Evolutionary conservation across 2,329 filamentous ascomycete species (phyloP), one percentile per base, ranked within the genome.

Genomic region (Raffaelea arxii): DNA sequence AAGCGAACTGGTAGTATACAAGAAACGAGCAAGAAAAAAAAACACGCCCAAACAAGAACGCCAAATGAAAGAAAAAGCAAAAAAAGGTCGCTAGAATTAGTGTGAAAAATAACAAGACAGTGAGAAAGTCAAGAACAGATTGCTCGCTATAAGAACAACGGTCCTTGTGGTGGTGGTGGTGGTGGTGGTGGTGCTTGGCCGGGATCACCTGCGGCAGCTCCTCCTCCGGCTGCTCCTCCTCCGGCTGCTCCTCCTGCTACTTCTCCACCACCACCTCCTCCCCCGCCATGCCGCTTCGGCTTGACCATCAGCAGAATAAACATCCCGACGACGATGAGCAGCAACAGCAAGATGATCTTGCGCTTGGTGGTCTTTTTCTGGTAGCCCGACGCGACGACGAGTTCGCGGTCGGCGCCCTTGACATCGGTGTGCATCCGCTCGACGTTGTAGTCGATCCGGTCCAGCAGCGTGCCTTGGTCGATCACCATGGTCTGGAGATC

Each of bases 371-470:
- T 84, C 60, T 81, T 84, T 62, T 80, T 82, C 69, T 98, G 92
- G 59, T 97, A 97, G 18, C 85, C 84, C 4, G 85, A 89, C 14
- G 92, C 85, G 47, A 94, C 81, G 51, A 81, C 88, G 46, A 98
- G 75, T 67, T 98, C 92, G 63, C 91, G 92, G 51, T 95, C 87
- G 3, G 92, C 92, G 19, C 77, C 86, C 62, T 95, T 94, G 49
- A 98, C 88, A 58, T 97, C 89, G 19, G 81, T 82, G n/a, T 82
- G 80, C 86, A 97, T 96, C 51, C 84, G 78, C 67, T 98, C 92
- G 45, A 98, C 89, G 58, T 98, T 98, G 68, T 96, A 98, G 65
- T 98, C 94, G 57, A 94, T 94, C 58, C 92, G 83, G 64, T 94
- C 90, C 21, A 95, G 74, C 77, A 94, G 86, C 14, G 87, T 92